Evolutionary conservation across 306 rosid species (phyloP).

Genomic region (Quercus dentata): DNA sequence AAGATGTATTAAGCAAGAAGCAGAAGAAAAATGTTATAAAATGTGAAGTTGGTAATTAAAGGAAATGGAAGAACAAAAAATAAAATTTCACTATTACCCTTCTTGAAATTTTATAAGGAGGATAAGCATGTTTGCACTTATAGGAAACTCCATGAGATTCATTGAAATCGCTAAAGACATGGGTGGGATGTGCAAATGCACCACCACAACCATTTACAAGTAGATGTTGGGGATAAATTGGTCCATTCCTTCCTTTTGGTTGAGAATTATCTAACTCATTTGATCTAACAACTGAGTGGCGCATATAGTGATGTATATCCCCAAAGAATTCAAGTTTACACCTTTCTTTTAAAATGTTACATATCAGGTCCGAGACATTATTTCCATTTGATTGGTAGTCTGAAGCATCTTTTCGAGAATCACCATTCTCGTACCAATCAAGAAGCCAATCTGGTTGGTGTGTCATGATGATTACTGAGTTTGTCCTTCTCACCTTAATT

Average conservation of each 20-base stretch:
- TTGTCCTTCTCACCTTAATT: slow-evolving; percentile 65
- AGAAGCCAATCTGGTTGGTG: slow-evolving; percentile 96
- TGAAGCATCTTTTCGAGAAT: slow-evolving; percentile 68
- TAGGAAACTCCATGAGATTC: slow-evolving; percentile 51
- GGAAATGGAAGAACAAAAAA: slow-evolving; percentile 9
- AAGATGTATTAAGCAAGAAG: slow-evolving; percentile 6
- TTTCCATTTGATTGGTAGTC: slow-evolving; percentile 24
- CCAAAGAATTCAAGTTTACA: slow-evolving; percentile 95
- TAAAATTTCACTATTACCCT: slow-evolving; percentile 47
- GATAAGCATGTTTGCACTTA: slow-evolving; percentile 77
- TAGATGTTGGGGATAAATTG: slow-evolving; percentile 70
- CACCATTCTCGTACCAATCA: slow-evolving; percentile 84
- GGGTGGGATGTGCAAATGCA: slow-evolving; percentile 96
- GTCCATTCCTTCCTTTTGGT: background rate
- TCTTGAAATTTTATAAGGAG: slow-evolving; percentile 76
- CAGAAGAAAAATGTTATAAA: background rate
- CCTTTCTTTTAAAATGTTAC: slow-evolving; percentile 73
- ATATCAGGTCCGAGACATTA: slow-evolving; percentile 72
- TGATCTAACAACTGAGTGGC: slow-evolving; percentile 68
- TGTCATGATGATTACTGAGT: slow-evolving; percentile 79
- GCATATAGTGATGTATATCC: slow-evolving; percentile 98
- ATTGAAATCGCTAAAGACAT: slow-evolving; percentile 66
- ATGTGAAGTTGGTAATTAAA: background rate
- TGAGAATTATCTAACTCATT: slow-evolving; percentile 19
- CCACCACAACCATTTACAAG: slow-evolving; percentile 98